Conservation (phyloP, 768 basidiomycete species). For the Hygrophoropsis aurantiaca region DNA sequence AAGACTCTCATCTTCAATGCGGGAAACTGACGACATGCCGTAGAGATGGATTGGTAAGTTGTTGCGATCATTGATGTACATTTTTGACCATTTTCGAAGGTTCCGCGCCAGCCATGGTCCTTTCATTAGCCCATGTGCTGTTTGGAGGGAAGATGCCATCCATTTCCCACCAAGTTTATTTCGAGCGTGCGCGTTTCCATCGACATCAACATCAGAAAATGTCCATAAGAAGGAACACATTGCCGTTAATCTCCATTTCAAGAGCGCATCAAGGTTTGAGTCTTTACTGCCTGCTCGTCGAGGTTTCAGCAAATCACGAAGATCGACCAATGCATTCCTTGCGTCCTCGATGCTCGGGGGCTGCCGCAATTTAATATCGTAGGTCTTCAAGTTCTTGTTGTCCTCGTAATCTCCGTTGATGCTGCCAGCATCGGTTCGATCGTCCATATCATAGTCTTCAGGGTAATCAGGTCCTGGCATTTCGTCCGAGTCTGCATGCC, state of each 20-base stretch:
- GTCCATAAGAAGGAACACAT: constrained; percentile 1
- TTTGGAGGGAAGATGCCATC: constrained; percentile 2
- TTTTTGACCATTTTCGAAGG: constrained; percentile 18
- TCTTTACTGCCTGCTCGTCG: not conserved
- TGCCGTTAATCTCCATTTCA: not conserved
- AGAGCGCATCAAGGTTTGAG: not conserved
- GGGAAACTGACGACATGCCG: constrained; percentile 17
- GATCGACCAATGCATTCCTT: not conserved
- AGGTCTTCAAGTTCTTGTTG: not conserved
- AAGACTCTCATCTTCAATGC: constrained; percentile 11
- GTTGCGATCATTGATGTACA: constrained; percentile 15
- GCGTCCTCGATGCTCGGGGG: constrained; percentile 2
- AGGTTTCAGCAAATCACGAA: constrained; percentile 1
- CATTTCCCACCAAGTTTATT: not conserved
- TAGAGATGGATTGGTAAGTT: constrained; percentile 18
- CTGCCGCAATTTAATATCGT: not conserved
- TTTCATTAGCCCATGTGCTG: not conserved
- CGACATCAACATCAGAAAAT: not conserved
- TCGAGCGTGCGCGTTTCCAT: not conserved
- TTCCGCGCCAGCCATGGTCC: constrained; percentile 2
- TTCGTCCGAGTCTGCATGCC: not conserved
- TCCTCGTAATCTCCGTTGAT: not conserved
- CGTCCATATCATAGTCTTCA: not conserved
- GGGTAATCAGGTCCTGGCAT: not conserved
- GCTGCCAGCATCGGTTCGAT: not conserved